Base-by-base conservation (phyloP, 495 filamentous ascomycete species). In the Aspergillus biplanus region DNA sequence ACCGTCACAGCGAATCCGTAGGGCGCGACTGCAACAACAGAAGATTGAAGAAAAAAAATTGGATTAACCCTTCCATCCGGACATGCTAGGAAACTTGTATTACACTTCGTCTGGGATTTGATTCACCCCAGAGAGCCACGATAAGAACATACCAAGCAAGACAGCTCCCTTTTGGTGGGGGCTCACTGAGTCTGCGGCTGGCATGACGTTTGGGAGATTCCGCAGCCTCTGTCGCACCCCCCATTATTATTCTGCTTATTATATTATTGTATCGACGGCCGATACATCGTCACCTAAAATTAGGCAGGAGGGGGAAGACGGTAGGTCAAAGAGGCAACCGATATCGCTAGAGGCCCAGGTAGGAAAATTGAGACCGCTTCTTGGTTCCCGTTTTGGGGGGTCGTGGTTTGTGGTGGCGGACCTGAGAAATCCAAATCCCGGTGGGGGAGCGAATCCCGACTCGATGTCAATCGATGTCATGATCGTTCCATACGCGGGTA, bases 121-220 rank as follows among this genome's bases (percentile, higher is more conserved):
- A 7, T 11, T 50, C 47, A n/a, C 15, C 21, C 47, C 7, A 21
- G 21, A 18, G 9, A 34, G 13, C 12, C 13, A 18, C 42, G 44
- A 15, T 18, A 48, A n/a, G 47, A 21, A 69, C 75, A 65, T 76
- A 82, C 81, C 82, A 84, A 61, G 78, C 75, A 52, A 83, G 70
- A 69, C 82, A 83, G 13, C 79, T 80, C 21, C 79, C 73, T 66
- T 83, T 83, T 4, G 80, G 80, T 5, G 80, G 80, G 52, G 80
- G 80, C 42, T 67, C 58, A 42, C 60, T 54, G 42, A 70, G 64
- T 50, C 47, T 50, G 15, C 47, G n/a, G n/a, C 39, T 44, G 12
- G 39, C n/a, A 21, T 5, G 7, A 18, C n/a, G 47, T 21, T 50
- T 50, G 16, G 6, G 16, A 18, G 47, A 49, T 49, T 49, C 15